Percentiles rank a stretch among this genome's conserved stretches.
phyloP scores from a whole-genome alignment of 306 rosid genomes.

The Leucaena leucocephala region DNA sequence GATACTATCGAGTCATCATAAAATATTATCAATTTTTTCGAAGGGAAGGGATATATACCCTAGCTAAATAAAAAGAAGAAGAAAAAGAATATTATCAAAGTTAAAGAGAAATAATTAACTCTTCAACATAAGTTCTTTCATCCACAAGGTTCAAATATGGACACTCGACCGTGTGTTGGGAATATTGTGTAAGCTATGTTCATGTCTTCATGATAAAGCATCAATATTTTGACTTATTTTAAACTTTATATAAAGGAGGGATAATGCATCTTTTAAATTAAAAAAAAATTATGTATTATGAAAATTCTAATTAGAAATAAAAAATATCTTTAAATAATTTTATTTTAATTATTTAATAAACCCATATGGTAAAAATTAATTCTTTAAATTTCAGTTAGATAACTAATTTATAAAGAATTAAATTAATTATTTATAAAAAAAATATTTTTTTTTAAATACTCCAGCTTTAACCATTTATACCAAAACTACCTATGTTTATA shows the following conservation, averaged over 20 bases:
- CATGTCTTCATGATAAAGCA: not conserved
- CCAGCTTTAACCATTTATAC: no score
- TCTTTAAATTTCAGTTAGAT: no score
- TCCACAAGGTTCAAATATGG: not conserved
- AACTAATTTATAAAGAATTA: no score
- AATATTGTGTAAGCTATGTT: not conserved
- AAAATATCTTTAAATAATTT: not conserved
- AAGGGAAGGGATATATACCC: no score
- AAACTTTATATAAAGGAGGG: not conserved
- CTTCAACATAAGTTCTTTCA: not conserved
- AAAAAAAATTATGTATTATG: not conserved
- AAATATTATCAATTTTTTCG: no score
- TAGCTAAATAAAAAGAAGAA: no score
- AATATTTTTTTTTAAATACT: no score
- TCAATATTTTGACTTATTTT: not conserved
- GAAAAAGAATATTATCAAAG: not conserved
- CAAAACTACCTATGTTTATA: no score
- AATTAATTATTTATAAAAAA: no score
- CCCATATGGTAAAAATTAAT: not conserved
- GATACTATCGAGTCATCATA: no score
- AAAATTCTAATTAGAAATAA: no score
- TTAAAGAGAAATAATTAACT: not conserved
- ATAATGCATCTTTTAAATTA: not conserved
- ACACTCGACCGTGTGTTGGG: not conserved
- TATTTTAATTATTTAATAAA: not conserved